Base-by-base conservation (phyloP, 2,329 filamentous ascomycete genomes). In the Colletotrichum melonis region DNA sequence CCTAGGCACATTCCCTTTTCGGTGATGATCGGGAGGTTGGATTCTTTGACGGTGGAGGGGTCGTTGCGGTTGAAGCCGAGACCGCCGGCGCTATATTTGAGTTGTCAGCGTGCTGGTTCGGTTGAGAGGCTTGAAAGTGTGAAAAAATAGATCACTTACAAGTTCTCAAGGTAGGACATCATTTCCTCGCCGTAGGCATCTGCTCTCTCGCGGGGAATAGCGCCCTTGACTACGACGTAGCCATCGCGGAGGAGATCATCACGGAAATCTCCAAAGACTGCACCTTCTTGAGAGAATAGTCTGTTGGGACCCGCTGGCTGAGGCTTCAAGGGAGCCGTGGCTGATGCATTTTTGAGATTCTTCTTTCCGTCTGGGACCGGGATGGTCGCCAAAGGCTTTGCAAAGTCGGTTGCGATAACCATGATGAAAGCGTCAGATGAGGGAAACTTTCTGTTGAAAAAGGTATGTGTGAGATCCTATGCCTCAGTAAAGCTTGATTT, bases 31-130 rank as follows among this genome's bases (percentile, higher is more conserved):
- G 67, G 60, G 24, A 69, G 67, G 60, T 75, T 81, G 7, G 83
- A 81, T 62, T 74, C 73, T 28, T 75, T 55, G 78, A 82, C 46
- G 81, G 85, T 78, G 79, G 81, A 74, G 81, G 85, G 72, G 77
- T 82, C 77, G 81, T 80, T 35, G 81, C 84, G 69, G 77, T 76
- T 63, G 70, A 74, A 77, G 42, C 76, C 76, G 16, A 67, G 65
- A 12, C 65, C 65, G 9, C 57, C 65, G 42, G 57, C 30, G 65
- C 65, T 67, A 30, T 0, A 3, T 6, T n/a, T 56, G 26, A 8
- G 14, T 12, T 35, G 32, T 35, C 1, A 35, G 30, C 2, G 2
- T 32, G 3, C 9, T 9, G 30, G 2, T 32, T 32, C 8, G 30
- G 8, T 11, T 32, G 30, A 32, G 8, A 9, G 30, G 30, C 1